Evolutionary conservation across 2,329 filamentous ascomycete genomes (phyloP), one percentile per base, ranked within the genome.

Genomic region (Amauroascus niger): DNA sequence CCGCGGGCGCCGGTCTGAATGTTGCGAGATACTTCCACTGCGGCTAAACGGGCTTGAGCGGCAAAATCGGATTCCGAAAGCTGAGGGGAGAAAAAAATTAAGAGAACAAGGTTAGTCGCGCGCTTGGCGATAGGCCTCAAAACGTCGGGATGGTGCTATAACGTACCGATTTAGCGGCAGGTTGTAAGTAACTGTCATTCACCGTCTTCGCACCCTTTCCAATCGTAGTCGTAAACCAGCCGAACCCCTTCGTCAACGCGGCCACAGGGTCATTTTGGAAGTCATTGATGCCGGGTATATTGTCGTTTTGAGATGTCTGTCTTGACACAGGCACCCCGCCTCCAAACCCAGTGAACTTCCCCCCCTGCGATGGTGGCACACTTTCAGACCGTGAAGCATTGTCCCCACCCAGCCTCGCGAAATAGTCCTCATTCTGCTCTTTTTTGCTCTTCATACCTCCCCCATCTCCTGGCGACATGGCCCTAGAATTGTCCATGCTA

Each of bases 341-440:
- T 33, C 93, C 93, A 68, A 98, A 98, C 0, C 93, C 93, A 9
- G 75, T 79, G 66, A 88, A 98, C 70, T 95, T 96, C 9, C 93
- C 93, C 56, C 93, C 93, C 68, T 96, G 91, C 57, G 78, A 91
- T 0, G 93, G 93, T 28, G 88, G 85, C 50, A 97, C 63, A 62
- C 81, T 76, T 0, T 84, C 88, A 6, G 87, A 76, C 56, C 93
- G 77, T 37, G 76, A 74, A 4, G 89, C 87, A 67, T 98, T 98
- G 57, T 88, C 87, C 24, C 80, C 80, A 3, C 91, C 91, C 68
- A 96, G 79, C 35, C 79, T 81, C 43, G 90, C 85, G 72, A 98
- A 97, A 71, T 95, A 97, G 60, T 84, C 82, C 68, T 97, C 93
- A 68, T 97, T 86, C 60, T 77, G 76, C 28, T 75, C 70, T 63